Conservation (phyloP, 371 early-diverging fungal species). For the Batkoa obscura region DNA sequence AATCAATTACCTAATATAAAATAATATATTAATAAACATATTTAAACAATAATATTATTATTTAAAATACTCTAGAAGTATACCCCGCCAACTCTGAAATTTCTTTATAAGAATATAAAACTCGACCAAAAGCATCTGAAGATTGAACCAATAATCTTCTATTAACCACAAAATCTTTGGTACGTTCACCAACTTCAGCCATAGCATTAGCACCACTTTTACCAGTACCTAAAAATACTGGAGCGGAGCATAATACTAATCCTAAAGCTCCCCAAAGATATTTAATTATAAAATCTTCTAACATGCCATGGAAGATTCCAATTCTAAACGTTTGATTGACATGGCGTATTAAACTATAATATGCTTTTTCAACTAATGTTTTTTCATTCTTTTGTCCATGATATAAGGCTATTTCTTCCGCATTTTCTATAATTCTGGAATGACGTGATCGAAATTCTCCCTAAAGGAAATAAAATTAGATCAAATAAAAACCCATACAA, state of each 20-base stretch:
- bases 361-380: conserved; percentile 49
- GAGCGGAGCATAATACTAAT: conserved; percentile 67
- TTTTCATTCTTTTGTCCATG: conserved; percentile 58
- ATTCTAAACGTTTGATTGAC: conserved; percentile 59
- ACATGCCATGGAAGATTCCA: conserved; percentile 66
- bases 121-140: conserved; percentile 76
- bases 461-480: conserved; percentile 30
- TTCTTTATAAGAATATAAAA: conserved; percentile 83
- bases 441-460: conserved; percentile 82
- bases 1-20: conserved; percentile 25
- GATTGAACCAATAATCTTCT: conserved; percentile 59
- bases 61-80: conserved; percentile 53
- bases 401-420: conserved; percentile 79
- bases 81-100: conserved; percentile 78
- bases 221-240: conserved; percentile 79
- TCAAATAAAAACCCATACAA: too few relatives aligned
- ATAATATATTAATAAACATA: too few relatives aligned
- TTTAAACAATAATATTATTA: conserved; percentile 13
- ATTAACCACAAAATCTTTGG: conserved; percentile 70
- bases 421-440: conserved; percentile 64
- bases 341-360: conserved; percentile 54
- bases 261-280: conserved; percentile 93
- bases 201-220: not conserved
- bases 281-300: conserved; percentile 80
- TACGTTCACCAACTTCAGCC: not conserved